Evolutionary conservation across 2,329 filamentous ascomycete genomes (phyloP), one percentile per base, ranked within the genome.

Genomic region (Colletotrichum sp.): DNA sequence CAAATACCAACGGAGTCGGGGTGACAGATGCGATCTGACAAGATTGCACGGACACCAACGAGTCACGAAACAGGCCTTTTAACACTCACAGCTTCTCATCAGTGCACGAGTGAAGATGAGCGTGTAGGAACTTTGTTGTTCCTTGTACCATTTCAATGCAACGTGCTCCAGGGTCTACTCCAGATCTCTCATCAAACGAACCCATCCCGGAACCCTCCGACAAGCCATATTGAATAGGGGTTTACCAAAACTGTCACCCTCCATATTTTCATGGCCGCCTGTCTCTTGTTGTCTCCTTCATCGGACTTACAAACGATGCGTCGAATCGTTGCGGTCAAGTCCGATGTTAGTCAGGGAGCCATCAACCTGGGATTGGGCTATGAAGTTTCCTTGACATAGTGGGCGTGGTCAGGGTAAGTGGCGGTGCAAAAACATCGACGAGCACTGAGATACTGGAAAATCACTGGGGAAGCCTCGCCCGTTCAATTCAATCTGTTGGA

Each of bases 81-180:
- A 52, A 13, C 1, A 52, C n/a, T 24, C 44, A 21, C 44, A 52
- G 44, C 44, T 52, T 4, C 6, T 52, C n/a, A 52, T 52, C 44
- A 52, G 10, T 52, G n/a, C n/a, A n/a, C n/a, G 6, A 52, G n/a
- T 4, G n/a, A 21, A 21, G 6, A 21, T 1, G 44, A 52, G 44
- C 10, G 4, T 52, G n/a, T 21, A 21, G 10, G 44, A 0, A 7
- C 2, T 0, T 13, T 8, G 3, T 3, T 7, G n/a, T 13, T 8
- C 10, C 10, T 52, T 21, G 3, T 21, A 52, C 1, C 6, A 52
- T 52, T 13, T 49, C 18, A n/a, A n/a, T 49, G 44, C 44, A n/a
- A 13, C 6, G 44, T 24, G 44, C 6, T 52, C 10, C n/a, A 8
- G 10, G n/a, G 44, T 21, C 10, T 52, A 12, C 44, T 5, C 10